Base-by-base conservation (phyloP, 2,329 filamentous ascomycete genomes). In the Emericellopsis atlantica region DNA sequence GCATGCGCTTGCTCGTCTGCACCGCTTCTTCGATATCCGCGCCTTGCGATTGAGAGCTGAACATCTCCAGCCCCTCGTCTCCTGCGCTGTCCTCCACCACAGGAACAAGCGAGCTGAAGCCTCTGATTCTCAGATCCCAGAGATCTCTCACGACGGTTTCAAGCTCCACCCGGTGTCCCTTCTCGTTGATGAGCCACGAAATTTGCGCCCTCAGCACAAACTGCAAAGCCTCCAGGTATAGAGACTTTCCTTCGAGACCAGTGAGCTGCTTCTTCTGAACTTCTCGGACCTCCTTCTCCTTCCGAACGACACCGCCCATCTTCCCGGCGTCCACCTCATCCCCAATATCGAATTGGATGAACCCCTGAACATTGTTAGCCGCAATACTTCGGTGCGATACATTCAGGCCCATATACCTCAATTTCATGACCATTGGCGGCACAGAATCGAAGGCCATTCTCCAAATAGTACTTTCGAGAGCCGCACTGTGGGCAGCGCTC, bases 201-300 rank as follows among this genome's bases (percentile, higher is more conserved):
- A 86, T 64, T 64, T 96, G 90, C 54, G 83, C 85, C 56, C 88
- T 79, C 23, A 98, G 65, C 37, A 96, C 72, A 26, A 95, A 67
- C 59, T 96, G 90, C 44, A 93, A 74, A 47, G 78, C 82, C 55
- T 94, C 83, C 31, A 96, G 67, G 56, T 85, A 95, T 21, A 95
- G 72, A 46, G 83, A 76, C 47, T 79, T 76, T 12, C 83, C 90
- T 40, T 76, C 71, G 37, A 74, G 67, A 34, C 89, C 89, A 6
- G 58, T 58, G 39, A 84, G 66, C 53, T 80, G 72, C 44, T 66
- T 65, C 37, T 66, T 67, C 37, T 70, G 62, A 37, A 67, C 74
- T 52, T 74, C 66, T 40, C 66, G 66, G 21, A 62, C 58, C 51
- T 76, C 74, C 46, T 74, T 80, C 56, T 77, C 74, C 45, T 70